Base-by-base conservation (phyloP, 495 filamentous ascomycete genomes). In the Aspergillus sparsus region DNA sequence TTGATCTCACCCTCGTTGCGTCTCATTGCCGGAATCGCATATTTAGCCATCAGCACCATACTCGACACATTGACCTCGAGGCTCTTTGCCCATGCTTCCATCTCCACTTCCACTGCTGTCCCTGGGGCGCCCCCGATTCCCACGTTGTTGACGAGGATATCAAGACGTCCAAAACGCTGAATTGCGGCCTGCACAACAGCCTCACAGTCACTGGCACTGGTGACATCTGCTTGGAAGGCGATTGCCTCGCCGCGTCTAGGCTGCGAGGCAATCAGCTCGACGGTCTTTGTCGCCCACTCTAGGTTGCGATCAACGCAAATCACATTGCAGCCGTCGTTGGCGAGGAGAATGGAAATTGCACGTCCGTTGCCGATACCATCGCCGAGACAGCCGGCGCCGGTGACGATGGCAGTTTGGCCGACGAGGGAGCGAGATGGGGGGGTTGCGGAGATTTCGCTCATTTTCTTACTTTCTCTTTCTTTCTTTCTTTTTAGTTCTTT, bases 311-410 rank as follows among this genome's bases (percentile, higher is more conserved):
- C 84, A 1, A 83, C 69, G 65, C 82, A 83, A 10, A 85, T 64
- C 21, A 87, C 83, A 3, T 73, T 65, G 58, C 74, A 77, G 33
- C 82, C 83, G 37, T 83, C 80, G 27, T 79, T 71, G 31, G 84
- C 82, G 1, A 86, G 72, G 4, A 86, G 74, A 51, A 86, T 80
- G 6, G 83, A 77, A 42, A 77, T 82, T 5, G 84, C 84, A 2
- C 83, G 76, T 11, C 82, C 84, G 61, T 86, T 87, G 10, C 84
- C 85, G 52, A 87, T 80, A 15, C 78, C 82, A 36, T 78, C 76
- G 4, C 74, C 79, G 11, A 70, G 70, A 49, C 74, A 76, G 32
- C 85, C 84, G 45, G 83, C 84, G 45, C 83, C 83, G 5, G 83
- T 83, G 33, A 87, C 80, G 62, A 87, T 81, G 59, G 83, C 84